Base-by-base conservation (phyloP, 331 rosid species). In the Stylosanthes scabra region DNA sequence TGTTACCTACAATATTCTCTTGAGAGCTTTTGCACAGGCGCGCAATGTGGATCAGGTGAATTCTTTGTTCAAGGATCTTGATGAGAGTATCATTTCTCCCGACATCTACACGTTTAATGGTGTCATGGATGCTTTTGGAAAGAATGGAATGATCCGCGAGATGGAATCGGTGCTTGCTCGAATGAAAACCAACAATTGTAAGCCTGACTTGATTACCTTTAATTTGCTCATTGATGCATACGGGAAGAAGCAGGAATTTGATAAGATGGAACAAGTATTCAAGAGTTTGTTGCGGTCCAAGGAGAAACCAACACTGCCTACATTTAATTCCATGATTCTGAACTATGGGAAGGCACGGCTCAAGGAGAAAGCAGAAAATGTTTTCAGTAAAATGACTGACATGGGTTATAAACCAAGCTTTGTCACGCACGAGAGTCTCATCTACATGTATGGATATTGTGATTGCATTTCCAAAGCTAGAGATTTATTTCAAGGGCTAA, bases 101-200 rank as follows among this genome's bases (percentile, higher is more conserved):
- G 99, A 94, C 74, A 87, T 87, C 41, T 91, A 89, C 74, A 91
- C 96, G 0, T 89, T 79, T 72, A 94, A 94, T 47, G 99, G 99
- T n/a, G 92, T 94, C 73, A 91, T 94, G 96, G 99, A 94, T 87
- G 99, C 96, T 0, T 94, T 85, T 39, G 97, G 97, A 15, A 91
- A 94, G 58, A 89, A 78, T 41, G 95, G 99, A 85, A 89, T 88
- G 93, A 91, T 94, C 28, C 82, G 90, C 20, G 97, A 94, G 70
- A 94, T 94, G 99, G 99, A 94, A 77, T 70, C 82, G 0, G 84
- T 87, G 58, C 99, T 94, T 74, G 68, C 91, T 76, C 86, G 76
- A 49, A 94, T 94, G 97, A 94, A 87, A 78, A 88, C 81, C 66
- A 88, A 86, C 72, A 84, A 80, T 69, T 83, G 85, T 70, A 91